Percentiles rank a stretch among this genome's conserved stretches.
Evolutionary conservation across 192 early-diverging fungal species (phyloP).

Genomic region (Coemansia sp.): DNA sequence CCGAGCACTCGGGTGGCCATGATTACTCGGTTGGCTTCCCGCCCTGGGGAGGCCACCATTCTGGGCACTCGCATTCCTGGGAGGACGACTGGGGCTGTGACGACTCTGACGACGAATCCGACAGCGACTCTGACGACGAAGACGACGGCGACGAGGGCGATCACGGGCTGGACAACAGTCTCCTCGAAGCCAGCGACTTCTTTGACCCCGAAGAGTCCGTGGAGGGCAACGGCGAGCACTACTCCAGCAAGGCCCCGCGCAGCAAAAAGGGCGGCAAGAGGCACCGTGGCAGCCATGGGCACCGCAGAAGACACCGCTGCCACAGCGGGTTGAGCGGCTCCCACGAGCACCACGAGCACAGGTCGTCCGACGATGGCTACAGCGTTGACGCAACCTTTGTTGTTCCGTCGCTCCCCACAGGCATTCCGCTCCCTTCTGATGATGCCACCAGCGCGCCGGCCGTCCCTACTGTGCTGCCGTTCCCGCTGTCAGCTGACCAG

Average conservation of each 20-base stretch:
- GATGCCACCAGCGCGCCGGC: neutral
- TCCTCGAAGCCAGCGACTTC: neutral
- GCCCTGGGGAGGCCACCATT: neutral
- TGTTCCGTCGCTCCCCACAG: neutral
- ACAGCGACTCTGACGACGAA: neutral
- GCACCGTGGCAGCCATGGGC: neutral
- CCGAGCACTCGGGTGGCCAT: neutral
- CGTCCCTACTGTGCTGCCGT: neutral
- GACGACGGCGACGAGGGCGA: neutral
- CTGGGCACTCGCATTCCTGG: neutral
- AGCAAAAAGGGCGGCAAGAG: neutral
- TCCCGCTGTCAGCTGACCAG: neutral
- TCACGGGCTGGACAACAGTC: neutral
- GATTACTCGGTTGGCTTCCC: neutral
- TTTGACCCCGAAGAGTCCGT: neutral
- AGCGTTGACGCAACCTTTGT: too few relatives aligned
- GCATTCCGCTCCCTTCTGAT: neutral
- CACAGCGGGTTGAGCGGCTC: neutral
- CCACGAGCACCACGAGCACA: neutral
- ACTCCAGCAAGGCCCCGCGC: too few relatives aligned
- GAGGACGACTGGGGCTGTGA: slow-evolving; percentile 1
- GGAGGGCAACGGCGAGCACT: neutral
- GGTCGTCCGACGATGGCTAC: neutral
- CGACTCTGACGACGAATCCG: neutral
- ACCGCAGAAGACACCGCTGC: neutral